Percentiles rank a stretch among this genome's conserved stretches.
Conservation (phyloP, 306 rosid genomes). For the Glycine latifolia region DNA sequence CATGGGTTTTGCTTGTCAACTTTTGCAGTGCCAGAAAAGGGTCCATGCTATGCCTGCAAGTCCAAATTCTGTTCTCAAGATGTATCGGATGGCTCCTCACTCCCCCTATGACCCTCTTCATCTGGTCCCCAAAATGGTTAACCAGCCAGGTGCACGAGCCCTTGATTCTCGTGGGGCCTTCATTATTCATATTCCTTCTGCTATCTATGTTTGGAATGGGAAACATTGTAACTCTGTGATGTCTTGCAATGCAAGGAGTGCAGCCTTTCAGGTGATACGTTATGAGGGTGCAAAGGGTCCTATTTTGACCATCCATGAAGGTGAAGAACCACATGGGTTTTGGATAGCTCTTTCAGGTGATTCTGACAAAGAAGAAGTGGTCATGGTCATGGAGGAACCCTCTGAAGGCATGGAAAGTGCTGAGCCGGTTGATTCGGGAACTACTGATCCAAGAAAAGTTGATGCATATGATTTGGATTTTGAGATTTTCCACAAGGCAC, state of each 20-base stretch:
- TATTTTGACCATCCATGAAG: slow-evolving; percentile 60
- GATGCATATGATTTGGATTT: slow-evolving; percentile 80
- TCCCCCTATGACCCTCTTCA: slow-evolving; percentile 94
- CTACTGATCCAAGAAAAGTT: slow-evolving; percentile 60
- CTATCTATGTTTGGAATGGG: slow-evolving; percentile 88
- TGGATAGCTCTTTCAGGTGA: slow-evolving; percentile 76
- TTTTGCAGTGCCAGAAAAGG: slow-evolving; percentile 94
- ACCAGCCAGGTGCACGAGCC: slow-evolving; percentile 61
- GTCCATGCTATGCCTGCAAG: slow-evolving; percentile 87
- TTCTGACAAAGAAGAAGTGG: slow-evolving; percentile 47
- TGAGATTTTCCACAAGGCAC: slow-evolving; percentile 79
- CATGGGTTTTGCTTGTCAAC: slow-evolving; percentile 93
- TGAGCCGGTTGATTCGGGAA: slow-evolving; percentile 19
- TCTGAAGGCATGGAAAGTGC: slow-evolving; percentile 28
- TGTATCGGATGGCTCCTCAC: slow-evolving; percentile 95
- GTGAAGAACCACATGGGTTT: slow-evolving; percentile 76
- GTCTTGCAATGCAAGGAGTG: slow-evolving; percentile 68
- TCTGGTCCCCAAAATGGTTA: slow-evolving; percentile 81
- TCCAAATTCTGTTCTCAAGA: slow-evolving; percentile 81
- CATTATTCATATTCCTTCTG: slow-evolving; percentile 81
- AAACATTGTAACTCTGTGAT: slow-evolving; percentile 61
- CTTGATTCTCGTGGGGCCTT: slow-evolving; percentile 98
- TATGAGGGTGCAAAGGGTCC: slow-evolving; percentile 84
- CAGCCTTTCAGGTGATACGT: slow-evolving; percentile 79
- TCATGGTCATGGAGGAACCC: slow-evolving; percentile 1